These are phyloP conservation scores for Ogataea nonfermentans DNA, from an alignment of 805 yeast species.

Conservation along the genomic window DNA sequence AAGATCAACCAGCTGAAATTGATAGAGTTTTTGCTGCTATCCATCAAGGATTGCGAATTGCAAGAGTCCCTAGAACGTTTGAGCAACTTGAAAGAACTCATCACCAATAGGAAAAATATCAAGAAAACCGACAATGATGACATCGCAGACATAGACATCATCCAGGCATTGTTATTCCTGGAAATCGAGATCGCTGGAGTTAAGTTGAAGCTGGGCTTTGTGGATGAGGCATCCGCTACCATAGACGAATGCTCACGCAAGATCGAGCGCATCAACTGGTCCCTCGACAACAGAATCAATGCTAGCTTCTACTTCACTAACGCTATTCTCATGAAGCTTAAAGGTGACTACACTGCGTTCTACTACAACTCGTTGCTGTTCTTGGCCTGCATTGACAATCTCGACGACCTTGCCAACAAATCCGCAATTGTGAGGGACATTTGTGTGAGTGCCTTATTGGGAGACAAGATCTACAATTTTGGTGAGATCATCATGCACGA, in stretches of 20 bases:
- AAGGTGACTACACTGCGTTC: slow-evolving; percentile 75
- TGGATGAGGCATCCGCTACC: slow-evolving; percentile 61
- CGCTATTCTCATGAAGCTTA: slow-evolving; percentile 70
- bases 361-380: slow-evolving; percentile 80
- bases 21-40: slow-evolving; percentile 65
- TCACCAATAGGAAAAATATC: slow-evolving; percentile 39
- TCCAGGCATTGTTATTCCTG: slow-evolving; percentile 56
- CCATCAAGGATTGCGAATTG: slow-evolving; percentile 42
- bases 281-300: slow-evolving; percentile 62
- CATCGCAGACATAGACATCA: slow-evolving; percentile 31
- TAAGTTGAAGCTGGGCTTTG: slow-evolving; percentile 50
- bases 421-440: slow-evolving; percentile 63
- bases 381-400: slow-evolving; percentile 65
- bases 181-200: slow-evolving; percentile 74
- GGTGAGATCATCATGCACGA: slow-evolving; percentile 94
- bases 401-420: slow-evolving; percentile 40
- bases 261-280: slow-evolving; percentile 52
- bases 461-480: slow-evolving; percentile 90
- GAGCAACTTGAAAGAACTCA: slow-evolving; percentile 41
- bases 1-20: slow-evolving; percentile 77
- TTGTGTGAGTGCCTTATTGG: slow-evolving; percentile 82
- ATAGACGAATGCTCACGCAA: slow-evolving; percentile 59
- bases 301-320: slow-evolving; percentile 82
- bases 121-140: slow-evolving; percentile 32
- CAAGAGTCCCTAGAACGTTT: slow-evolving; percentile 54